phyloP scores from a whole-genome alignment of 208 protist species.

The Polymyxa betae region DNA sequence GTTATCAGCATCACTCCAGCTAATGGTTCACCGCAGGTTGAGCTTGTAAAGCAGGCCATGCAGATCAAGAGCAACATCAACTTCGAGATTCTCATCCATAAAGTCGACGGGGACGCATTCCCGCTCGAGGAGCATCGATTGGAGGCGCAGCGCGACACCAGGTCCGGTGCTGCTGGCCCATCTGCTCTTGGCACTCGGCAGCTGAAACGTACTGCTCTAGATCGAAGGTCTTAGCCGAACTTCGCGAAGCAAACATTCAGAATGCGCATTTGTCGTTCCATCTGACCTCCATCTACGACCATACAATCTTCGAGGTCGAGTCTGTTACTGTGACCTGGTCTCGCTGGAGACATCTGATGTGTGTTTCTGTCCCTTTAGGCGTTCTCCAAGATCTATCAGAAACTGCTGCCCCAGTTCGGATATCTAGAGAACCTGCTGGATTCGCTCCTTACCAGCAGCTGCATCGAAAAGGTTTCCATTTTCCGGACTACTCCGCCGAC shows the following conservation, averaged over 20 bases:
- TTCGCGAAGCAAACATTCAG: neutral
- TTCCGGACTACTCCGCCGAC: too few relatives aligned
- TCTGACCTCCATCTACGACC: conserved; percentile 24
- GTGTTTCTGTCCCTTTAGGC: neutral
- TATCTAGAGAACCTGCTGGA: neutral
- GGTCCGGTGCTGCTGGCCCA: neutral
- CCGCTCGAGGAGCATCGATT: neutral
- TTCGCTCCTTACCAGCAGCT: neutral
- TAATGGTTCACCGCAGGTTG: too few relatives aligned
- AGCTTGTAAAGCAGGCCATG: too few relatives aligned
- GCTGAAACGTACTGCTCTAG: neutral
- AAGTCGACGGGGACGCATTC: conserved; percentile 23
- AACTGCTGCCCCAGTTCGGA: neutral
- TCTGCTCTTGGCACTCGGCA: too few relatives aligned
- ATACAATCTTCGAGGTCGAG: neutral
- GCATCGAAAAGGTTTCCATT: conserved; percentile 6
- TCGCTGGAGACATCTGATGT: neutral
- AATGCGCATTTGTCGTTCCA: neutral
- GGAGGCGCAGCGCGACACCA: conserved; percentile 3
- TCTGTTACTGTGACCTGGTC: too few relatives aligned
- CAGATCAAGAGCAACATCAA: neutral
- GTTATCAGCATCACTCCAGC: too few relatives aligned
- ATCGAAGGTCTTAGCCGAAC: neutral
- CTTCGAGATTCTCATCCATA: conserved; percentile 13
- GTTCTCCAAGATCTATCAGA: conserved; percentile 5